Conservation (phyloP, 257 asterid genomes). For the Lantana camara region DNA sequence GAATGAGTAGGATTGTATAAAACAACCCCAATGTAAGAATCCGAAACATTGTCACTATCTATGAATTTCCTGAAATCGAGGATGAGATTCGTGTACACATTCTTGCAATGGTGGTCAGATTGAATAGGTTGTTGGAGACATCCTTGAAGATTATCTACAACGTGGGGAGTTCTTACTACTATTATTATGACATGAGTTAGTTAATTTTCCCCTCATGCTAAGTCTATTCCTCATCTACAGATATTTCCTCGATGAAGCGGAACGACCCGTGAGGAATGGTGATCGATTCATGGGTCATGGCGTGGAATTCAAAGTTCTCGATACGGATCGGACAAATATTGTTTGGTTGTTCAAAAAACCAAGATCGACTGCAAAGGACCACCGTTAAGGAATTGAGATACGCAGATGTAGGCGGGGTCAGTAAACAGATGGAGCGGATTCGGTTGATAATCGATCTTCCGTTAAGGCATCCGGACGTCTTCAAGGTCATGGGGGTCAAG, state of each 20-base stretch:
- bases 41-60: conserved; percentile 83
- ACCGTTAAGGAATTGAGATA: conserved; percentile 86
- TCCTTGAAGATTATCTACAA: conserved; percentile 71
- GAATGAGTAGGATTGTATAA: conserved; percentile 83
- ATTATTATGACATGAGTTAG: not conserved
- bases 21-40: conserved; percentile 78
- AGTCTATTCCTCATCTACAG: conserved; percentile 12
- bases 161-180: conserved; percentile 59
- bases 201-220: too few species aligned
- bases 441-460: conserved; percentile 81
- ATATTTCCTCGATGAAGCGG: too few species aligned
- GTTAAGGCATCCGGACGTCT: too few species aligned
- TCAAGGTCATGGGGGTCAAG: conserved; percentile 83
- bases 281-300: conserved; percentile 85
- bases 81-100: conserved; percentile 86
- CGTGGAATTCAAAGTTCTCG: conserved; percentile 75
- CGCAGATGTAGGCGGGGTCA: conserved; percentile 90
- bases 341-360: conserved; percentile 86
- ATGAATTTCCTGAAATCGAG: conserved; percentile 84
- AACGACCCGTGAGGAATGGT: conserved; percentile 77
- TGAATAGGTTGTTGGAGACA: conserved; percentile 70
- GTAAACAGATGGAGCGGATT: conserved; percentile 90
- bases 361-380: conserved; percentile 83
- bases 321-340: conserved; percentile 78
- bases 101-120: conserved; percentile 81